Evolutionary conservation across 2,329 filamentous ascomycete species (phyloP), one percentile per base, ranked within the genome.

Genomic region (Apiospora kogelbergensis): DNA sequence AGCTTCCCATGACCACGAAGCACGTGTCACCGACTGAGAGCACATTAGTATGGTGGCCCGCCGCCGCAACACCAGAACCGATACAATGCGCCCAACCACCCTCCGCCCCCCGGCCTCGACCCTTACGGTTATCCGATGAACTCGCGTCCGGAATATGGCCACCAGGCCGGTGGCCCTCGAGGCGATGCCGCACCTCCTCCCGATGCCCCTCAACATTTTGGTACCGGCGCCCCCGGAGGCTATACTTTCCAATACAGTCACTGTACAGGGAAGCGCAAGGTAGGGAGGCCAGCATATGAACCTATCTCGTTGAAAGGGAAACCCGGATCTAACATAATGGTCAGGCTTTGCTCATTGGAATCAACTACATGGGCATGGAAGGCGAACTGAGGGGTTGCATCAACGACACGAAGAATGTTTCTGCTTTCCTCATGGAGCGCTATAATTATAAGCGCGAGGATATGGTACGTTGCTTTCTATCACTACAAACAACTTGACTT

Each of bases 391-490:
- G 89, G 70, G 92, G 92, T 57, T 94, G 92, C 80, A 93, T 94
- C 85, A 94, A 94, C 80, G 92, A 94, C 78, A 90, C 92, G 42
- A 89, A 91, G 81, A 94, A 94, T 78, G 88, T 94, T 80, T 93
- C 90, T 41, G 81, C 82, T 68, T 94, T 93, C 79, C 81, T 94
- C 70, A 89, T 90, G 72, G 85, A 90, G 78, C 84, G 84, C 70
- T 91, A 92, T 76, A 85, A 87, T 65, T 94, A 94, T 81, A 91
- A 89, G 84, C 84, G 90, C 70, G 91, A 94, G 80, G 91, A 94
- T 75, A 94, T 94, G 91, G 53, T 60, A 37, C 20, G 53, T 22
- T 37, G 4, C 11, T 5, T n/a, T 11, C 20, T 60, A 13, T n/a
- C 30, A 13, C 17, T 13, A 20, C 17, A 9, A 22, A 11, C 13